These are phyloP conservation scores for Malassezia caprae DNA, from an alignment of 1,284 basidiomycete genomes.

Conservation along the genomic window DNA sequence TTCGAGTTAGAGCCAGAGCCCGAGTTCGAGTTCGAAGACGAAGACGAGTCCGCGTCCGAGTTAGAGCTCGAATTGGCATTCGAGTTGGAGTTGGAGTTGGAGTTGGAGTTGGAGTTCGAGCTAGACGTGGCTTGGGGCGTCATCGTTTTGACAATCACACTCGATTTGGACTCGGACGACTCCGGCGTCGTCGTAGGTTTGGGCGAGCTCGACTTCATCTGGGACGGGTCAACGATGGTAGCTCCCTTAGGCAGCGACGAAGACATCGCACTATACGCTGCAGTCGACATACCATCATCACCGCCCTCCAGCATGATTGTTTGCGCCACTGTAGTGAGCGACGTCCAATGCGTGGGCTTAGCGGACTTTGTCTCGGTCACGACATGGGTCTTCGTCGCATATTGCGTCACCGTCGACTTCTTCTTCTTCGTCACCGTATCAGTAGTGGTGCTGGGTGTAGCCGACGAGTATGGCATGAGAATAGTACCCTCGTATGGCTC, in stretches of 20 bases:
- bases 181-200: neutral
- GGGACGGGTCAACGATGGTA: neutral
- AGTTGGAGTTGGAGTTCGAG: constrained; percentile 5
- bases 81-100: neutral
- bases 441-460: neutral
- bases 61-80: neutral
- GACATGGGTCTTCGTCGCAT: neutral
- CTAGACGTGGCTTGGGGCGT: neutral
- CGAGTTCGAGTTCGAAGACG: constrained; percentile 5
- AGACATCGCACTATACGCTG: neutral
- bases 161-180: neutral
- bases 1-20: neutral
- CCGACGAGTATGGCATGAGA: neutral
- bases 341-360: constrained; percentile 7
- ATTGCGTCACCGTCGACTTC: constrained; percentile 8
- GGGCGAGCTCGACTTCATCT: neutral
- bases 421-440: constrained; percentile 5
- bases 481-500: constrained; percentile 14
- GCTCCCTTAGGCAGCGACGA: neutral
- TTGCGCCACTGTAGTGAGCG: neutral
- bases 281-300: neutral
- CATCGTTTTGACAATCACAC: neutral
- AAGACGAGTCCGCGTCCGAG: neutral
- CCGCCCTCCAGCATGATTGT: constrained; percentile 10
- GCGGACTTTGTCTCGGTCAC: constrained; percentile 1